These are phyloP conservation scores for Phyllosticta citrichinensis DNA, from an alignment of 2,329 filamentous ascomycete genomes.

Conservation along the genomic window DNA sequence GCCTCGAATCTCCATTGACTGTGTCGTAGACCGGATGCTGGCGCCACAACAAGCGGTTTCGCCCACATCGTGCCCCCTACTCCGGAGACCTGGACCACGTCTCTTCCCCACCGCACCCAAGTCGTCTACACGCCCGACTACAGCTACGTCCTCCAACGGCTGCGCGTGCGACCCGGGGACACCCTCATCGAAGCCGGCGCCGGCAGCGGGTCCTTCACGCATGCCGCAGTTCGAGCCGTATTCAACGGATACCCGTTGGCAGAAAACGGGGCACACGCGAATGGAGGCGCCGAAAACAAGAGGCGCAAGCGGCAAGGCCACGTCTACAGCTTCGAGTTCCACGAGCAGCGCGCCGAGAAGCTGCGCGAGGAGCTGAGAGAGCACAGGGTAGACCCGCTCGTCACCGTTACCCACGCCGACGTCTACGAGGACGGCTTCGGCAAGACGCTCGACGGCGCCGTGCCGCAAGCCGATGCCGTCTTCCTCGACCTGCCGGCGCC, in stretches of 20 bases:
- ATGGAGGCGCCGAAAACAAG: slow-evolving; percentile 14
- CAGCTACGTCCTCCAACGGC: slow-evolving; percentile 70
- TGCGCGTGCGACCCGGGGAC: slow-evolving; percentile 63
- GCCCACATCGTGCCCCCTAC: slow-evolving; percentile 70
- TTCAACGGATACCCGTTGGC: slow-evolving; percentile 56
- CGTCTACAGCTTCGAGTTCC: slow-evolving; percentile 77
- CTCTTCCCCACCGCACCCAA: slow-evolving; percentile 71
- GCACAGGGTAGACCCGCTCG: slow-evolving; percentile 55
- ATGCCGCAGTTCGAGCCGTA: slow-evolving; percentile 65
- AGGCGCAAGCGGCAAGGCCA: slow-evolving; percentile 44
- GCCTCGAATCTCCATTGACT: neutral
- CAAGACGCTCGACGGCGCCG: slow-evolving; percentile 15
- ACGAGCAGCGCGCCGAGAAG: slow-evolving; percentile 60
- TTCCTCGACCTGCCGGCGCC: slow-evolving; percentile 76
- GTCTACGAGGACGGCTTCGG: slow-evolving; percentile 66
- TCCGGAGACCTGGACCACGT: slow-evolving; percentile 73
- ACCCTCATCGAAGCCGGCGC: slow-evolving; percentile 71
- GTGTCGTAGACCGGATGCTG: slow-evolving; percentile 19
- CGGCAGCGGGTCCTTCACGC: slow-evolving; percentile 75
- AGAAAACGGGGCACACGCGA: slow-evolving; percentile 10
- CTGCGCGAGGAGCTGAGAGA: slow-evolving; percentile 59
- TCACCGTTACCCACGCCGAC: slow-evolving; percentile 66
- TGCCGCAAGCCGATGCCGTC: slow-evolving; percentile 55
- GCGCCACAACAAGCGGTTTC: slow-evolving; percentile 56
- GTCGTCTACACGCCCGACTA: slow-evolving; percentile 83